A percentile compares a stretch with the other conserved stretches of the same genome.
Evolutionary conservation across 352 stramenopile species (phyloP).

Genomic region (Elongisporangium undulatum): DNA sequence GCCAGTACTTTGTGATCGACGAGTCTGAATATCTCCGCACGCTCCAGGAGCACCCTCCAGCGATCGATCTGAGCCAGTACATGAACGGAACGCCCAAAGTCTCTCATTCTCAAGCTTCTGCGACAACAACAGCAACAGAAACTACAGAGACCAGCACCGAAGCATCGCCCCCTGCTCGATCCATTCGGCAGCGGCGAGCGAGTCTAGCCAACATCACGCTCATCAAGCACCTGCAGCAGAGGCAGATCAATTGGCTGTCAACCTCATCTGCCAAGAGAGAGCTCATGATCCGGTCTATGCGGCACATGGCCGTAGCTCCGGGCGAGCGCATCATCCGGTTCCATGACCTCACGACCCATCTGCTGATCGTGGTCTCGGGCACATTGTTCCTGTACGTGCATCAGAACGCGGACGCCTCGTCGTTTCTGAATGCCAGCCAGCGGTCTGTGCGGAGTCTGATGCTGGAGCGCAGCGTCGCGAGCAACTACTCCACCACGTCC

Average conservation of each 20-base stretch:
- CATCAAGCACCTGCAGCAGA: constrained; percentile 21
- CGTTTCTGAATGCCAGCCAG: constrained; percentile 44
- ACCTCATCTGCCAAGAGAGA: constrained; percentile 24
- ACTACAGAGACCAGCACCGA: not conserved
- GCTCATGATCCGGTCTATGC: constrained; percentile 31
- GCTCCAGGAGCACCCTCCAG: constrained; percentile 27
- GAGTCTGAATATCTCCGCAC: constrained; percentile 32
- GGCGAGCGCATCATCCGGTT: constrained; percentile 36
- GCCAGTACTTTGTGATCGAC: constrained; percentile 44
- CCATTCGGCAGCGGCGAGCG: not conserved
- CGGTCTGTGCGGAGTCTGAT: constrained; percentile 49
- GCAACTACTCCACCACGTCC: constrained; percentile 68
- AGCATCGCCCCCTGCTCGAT: not conserved
- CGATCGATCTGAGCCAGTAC: constrained; percentile 25
- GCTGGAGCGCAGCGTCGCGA: constrained; percentile 51
- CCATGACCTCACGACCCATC: constrained; percentile 34
- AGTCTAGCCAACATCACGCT: constrained; percentile 12
- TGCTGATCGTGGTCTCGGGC: constrained; percentile 45
- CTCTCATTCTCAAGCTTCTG: not conserved
- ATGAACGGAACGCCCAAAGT: not conserved
- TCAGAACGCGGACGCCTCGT: constrained; percentile 30
- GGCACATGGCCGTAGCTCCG: constrained; percentile 16
- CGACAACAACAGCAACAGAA: not conserved
- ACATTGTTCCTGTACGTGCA: constrained; percentile 34
- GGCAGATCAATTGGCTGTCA: constrained; percentile 24